These are phyloP conservation scores for Termitomyces sp. DNA, from an alignment of 768 basidiomycete species.

Conservation along the genomic window DNA sequence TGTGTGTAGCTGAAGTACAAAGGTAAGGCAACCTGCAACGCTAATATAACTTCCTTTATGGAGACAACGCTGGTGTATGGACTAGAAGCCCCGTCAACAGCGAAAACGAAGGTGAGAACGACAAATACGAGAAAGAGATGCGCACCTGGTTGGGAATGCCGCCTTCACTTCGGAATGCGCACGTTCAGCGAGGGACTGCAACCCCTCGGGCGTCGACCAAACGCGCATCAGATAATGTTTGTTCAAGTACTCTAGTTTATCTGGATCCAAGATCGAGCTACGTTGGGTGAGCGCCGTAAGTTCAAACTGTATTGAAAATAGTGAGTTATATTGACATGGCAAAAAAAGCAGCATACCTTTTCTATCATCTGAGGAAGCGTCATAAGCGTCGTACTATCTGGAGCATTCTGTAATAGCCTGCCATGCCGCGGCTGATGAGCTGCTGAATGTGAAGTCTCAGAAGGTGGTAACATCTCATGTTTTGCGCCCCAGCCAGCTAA, in stretches of 20 bases:
- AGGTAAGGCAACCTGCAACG: conserved; percentile 43
- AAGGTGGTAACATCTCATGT: conserved; percentile 22
- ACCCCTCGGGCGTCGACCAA: conserved; percentile 43
- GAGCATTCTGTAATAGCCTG: conserved; percentile 32
- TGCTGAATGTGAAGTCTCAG: conserved; percentile 15
- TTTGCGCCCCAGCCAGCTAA: conserved; percentile 88
- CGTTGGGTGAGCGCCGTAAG: conserved; percentile 73
- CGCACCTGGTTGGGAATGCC: conserved; percentile 55
- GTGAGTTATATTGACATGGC: background rate
- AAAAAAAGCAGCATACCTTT: conserved; percentile 30
- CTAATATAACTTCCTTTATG: conserved; percentile 56
- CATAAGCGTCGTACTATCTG: conserved; percentile 63
- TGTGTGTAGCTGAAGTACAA: background rate
- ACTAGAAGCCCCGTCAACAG: conserved; percentile 20
- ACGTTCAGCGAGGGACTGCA: conserved; percentile 47
- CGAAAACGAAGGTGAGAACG: background rate
- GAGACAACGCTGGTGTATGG: conserved; percentile 48
- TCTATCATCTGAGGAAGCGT: conserved; percentile 57
- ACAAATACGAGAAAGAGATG: background rate
- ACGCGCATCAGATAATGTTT: conserved; percentile 71
- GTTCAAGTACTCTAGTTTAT: conserved; percentile 84
- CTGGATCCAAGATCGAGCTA: conserved; percentile 72
- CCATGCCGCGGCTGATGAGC: conserved; percentile 12
- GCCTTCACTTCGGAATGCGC: conserved; percentile 48
- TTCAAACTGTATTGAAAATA: conserved; percentile 51